phyloP scores from a whole-genome alignment of 768 basidiomycete genomes.

The Vararia minispora region DNA sequence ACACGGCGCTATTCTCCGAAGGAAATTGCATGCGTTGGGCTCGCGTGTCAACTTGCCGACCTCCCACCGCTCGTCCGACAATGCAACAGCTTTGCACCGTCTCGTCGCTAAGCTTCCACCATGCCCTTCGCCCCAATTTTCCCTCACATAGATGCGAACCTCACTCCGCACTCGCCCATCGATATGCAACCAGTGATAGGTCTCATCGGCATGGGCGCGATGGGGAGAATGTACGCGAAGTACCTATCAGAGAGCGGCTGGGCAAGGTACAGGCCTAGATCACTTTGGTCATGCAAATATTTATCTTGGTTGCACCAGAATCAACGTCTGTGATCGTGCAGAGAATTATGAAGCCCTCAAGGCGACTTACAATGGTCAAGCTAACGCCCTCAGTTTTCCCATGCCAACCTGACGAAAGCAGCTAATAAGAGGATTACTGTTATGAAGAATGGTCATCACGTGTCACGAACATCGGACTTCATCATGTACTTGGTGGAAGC shows the following conservation, averaged over 20 bases:
- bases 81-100: no score
- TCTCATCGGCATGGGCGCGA: conserved; percentile 94
- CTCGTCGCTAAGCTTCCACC: no score
- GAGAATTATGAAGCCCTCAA: conserved; percentile 56
- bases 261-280: no score
- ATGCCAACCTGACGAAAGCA: conserved; percentile 16
- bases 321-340: conserved; percentile 83
- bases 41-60: no score
- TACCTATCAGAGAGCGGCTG: conserved; percentile 72
- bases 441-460: conserved; percentile 72
- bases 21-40: no score
- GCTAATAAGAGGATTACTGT: conserved; percentile 54
- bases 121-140: no score
- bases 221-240: conserved; percentile 91
- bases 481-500: conserved; percentile 96
- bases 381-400: neutral
- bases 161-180: conserved; percentile 24
- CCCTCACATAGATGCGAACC: conserved; percentile 12
- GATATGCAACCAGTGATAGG: conserved; percentile 70
- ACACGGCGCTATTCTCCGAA: no score
- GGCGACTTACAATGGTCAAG: conserved; percentile 46
- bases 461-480: conserved; percentile 83
- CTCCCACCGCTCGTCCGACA: no score
- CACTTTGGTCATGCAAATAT: no score
- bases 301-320: conserved; percentile 38